Base-by-base conservation (phyloP, 495 filamentous ascomycete genomes). In the Evernia prunastri region DNA sequence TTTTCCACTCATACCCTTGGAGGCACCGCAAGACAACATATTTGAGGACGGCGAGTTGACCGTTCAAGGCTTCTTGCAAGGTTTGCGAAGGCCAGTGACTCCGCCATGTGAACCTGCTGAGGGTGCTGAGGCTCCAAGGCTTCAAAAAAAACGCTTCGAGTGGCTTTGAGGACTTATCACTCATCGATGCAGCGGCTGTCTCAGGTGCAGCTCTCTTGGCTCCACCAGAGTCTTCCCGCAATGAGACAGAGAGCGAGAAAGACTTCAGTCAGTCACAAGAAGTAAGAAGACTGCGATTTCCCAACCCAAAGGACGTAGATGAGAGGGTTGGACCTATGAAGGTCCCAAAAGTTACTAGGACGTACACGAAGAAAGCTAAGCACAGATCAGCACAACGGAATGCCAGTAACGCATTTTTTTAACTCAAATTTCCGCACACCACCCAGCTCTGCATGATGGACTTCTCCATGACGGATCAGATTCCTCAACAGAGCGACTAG, bases 11-110 rank as follows among this genome's bases (percentile, higher is more conserved):
- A 59, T 12, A 18, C 9, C 27, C 60, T 33, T 27, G 36, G 17
- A 39, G 49, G 18, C 33, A 40, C 25, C 47, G 29, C 42, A n/a
- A 42, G 35, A 53, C 43, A 17, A 43, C 56, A 47, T 20, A 45
- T 45, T 45, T 23, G 23, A 20, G 20, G 23, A n/a, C 43, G n/a
- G 17, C 23, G 20, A 47, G 1, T 47, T 47, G n/a, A 59, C 42
- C 33, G 33, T 65, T 39, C 15, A 59, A 6, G 63, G 54, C 10
- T 65, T 65, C 23, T 58, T 65, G 10, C 35, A 27, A 35, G 39
- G 35, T 5, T 10, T 60, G 23, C 23, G 11, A 33, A 60, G n/a
- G 39, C 27, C 58, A 60, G 42, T 23, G 23, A 25, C 5, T 25
- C 10, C 9, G 45, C n/a, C 45, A 4, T 12, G 5, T 11, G 12